Conservation (phyloP, 2,329 filamentous ascomycete genomes). For the Claviceps capensis region DNA sequence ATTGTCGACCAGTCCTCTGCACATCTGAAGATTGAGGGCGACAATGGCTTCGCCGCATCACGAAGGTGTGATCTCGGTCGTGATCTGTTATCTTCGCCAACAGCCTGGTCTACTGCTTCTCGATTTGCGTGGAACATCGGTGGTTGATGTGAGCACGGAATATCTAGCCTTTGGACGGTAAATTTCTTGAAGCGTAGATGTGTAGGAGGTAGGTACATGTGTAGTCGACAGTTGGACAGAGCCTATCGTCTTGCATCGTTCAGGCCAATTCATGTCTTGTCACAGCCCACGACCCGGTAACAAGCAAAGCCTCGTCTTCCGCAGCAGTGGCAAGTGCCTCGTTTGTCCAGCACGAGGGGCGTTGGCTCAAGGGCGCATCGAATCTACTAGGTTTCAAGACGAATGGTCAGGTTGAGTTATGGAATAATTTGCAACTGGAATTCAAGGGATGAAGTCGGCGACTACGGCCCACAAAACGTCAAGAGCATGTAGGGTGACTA, state of each 20-base stretch:
- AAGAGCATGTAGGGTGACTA: background rate
- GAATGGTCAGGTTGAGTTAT: background rate
- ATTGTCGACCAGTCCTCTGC: background rate
- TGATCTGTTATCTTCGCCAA: background rate
- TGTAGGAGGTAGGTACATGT: background rate
- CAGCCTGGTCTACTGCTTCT: background rate
- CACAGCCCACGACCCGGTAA: background rate
- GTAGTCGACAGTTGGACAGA: background rate
- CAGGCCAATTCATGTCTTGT: background rate
- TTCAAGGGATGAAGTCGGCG: constrained; percentile 5
- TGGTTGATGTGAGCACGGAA: background rate
- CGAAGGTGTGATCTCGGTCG: background rate
- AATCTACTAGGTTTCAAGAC: background rate
- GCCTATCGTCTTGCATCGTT: no score
- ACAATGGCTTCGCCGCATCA: background rate
- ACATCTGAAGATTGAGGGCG: background rate
- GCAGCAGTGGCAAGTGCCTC: background rate
- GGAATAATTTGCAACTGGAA: constrained; percentile 2
- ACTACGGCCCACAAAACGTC: background rate
- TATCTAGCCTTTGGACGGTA: no score
- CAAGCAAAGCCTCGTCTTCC: background rate
- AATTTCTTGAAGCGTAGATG: background rate
- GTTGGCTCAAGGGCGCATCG: background rate
- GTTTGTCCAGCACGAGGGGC: background rate
- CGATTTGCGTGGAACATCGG: background rate